Evolutionary conservation across 352 stramenopile species (phyloP).

Genomic region (Poterioochromonas sp.): DNA sequence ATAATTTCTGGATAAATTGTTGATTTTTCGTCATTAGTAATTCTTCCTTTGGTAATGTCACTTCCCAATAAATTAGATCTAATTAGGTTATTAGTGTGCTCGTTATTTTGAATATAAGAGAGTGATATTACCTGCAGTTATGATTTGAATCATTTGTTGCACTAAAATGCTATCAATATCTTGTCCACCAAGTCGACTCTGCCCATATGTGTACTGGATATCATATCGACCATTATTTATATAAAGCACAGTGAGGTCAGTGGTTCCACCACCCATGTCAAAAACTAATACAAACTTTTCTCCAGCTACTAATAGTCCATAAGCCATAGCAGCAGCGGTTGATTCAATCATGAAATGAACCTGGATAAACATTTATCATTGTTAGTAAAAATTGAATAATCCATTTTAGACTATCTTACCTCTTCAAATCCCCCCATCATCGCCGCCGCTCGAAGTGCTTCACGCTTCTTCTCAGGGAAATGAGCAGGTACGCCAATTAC

Average conservation of each 20-base stretch:
- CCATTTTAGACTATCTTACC: not conserved
- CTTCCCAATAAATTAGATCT: too few species aligned
- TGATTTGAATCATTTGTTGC: too few species aligned
- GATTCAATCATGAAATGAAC: slow-evolving; percentile 29
- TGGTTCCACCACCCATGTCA: slow-evolving; percentile 30
- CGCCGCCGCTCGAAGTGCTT: not conserved
- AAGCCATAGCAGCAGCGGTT: slow-evolving; percentile 26
- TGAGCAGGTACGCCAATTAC: slow-evolving; percentile 24
- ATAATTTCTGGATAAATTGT: too few species aligned
- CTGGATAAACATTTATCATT: too few species aligned
- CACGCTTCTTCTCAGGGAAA: not conserved
- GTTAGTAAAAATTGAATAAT: too few species aligned
- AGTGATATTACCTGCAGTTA: too few species aligned
- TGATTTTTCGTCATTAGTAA: too few species aligned
- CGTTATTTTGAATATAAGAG: too few species aligned
- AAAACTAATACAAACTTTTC: slow-evolving; percentile 6
- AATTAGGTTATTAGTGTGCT: too few species aligned
- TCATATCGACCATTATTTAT: not conserved
- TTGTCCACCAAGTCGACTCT: not conserved
- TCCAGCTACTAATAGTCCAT: slow-evolving; percentile 23
- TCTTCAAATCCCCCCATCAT: slow-evolving; percentile 22
- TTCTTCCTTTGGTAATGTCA: too few species aligned
- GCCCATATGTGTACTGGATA: not conserved
- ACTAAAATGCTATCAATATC: not conserved
- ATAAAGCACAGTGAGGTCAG: slow-evolving; percentile 8